Evolutionary conservation across 106 monocot genomes (phyloP), one percentile per base, ranked within the genome.

Genomic region (Narthecium ossifragum): DNA sequence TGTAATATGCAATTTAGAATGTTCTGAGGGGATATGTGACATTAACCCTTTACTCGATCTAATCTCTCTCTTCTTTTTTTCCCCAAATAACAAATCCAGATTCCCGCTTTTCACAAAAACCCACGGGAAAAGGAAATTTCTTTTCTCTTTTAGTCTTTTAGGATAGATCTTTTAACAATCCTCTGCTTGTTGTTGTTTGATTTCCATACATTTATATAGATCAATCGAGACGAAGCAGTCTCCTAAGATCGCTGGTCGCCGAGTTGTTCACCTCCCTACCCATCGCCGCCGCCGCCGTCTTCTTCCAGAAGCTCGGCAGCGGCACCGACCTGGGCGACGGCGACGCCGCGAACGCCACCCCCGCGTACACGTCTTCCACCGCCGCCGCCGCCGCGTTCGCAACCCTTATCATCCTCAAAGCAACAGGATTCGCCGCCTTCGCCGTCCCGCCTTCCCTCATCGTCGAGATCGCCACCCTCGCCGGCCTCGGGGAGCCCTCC

Each of bases 311-410:
- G 26, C 73, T 51, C n/a, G 83, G 83, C 51, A 78, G 59, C 31
- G 83, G 83, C 43, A 83, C 51, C 30, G 63, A 39, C 53, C 69
- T 58, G 6, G 83, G 83, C 17, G 83, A 83, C 6, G 83, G 83
- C 9, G 83, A 78, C n/a, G 41, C 26, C 30, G 73, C 53, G 60
- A 73, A 62, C 26, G 66, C 78, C 30, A 55, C 20, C 29, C 83
- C 83, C 11, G 78, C 78, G 33, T 70, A 83, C 34, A 40, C 70
- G 46, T 47, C 53, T 14, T 6, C 26, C 28, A 23, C 32, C 28
- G 32, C 24, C 15, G 17, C 46, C 55, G n/a, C n/a, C n/a, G n/a
- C 53, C 26, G 12, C 53, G 23, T 29, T 36, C 10, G 36, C 10
- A 36, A 24, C 34, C 71, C 54, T 24, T 12, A 18, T 37, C 36